phyloP scores from a whole-genome alignment of 2,329 filamentous ascomycete species.

The Ceratocystis cubensis region DNA sequence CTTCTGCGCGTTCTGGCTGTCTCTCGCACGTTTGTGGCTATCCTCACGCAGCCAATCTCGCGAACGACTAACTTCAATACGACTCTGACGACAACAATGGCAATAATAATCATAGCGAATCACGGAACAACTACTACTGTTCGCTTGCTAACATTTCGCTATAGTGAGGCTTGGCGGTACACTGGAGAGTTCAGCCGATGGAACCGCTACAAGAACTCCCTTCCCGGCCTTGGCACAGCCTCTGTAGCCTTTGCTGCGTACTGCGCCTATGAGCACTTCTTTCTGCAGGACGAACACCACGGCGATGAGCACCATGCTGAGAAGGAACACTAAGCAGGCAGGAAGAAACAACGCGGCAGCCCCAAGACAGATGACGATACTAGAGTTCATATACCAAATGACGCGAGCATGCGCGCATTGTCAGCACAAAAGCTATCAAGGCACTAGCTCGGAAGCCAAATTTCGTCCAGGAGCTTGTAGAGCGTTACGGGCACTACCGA shows the following conservation, averaged over 20 bases:
- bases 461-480: neutral
- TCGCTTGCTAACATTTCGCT: neutral
- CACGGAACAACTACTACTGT: no score
- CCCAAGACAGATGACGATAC: neutral
- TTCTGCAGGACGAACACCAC: constrained; percentile 59
- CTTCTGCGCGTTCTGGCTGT: neutral
- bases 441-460: neutral
- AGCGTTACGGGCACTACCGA: neutral
- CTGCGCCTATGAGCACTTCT: constrained; percentile 79
- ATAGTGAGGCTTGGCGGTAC: constrained; percentile 91
- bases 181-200: constrained; percentile 72
- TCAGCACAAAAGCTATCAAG: neutral
- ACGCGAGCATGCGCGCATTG: neutral
- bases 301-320: constrained; percentile 38
- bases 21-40: constrained; percentile 6
- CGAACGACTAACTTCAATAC: neutral
- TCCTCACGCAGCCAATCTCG: constrained; percentile 1
- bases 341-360: neutral
- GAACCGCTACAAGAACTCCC: constrained; percentile 76
- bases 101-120: no score
- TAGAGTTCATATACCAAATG: no score
- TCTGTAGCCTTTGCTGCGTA: constrained; percentile 84
- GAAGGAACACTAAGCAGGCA: constrained; percentile 40
- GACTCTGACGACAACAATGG: neutral
- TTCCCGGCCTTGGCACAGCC: constrained; percentile 87